These are phyloP conservation scores for Geotrichum bryndzae DNA, from an alignment of 1,139 yeast species.

Conservation along the genomic window DNA sequence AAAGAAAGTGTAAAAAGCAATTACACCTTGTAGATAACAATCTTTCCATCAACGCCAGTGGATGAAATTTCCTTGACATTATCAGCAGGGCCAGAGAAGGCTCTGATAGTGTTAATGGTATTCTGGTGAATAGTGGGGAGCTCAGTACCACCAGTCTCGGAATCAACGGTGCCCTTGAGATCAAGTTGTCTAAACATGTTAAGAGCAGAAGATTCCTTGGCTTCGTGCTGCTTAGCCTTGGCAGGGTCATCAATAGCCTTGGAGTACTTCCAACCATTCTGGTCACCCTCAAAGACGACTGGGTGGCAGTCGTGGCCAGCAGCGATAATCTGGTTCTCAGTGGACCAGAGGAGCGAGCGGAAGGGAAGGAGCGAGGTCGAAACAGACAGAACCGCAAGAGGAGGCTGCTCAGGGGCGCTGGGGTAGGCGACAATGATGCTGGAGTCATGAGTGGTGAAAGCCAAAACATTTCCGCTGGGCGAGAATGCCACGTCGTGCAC, in stretches of 20 bases:
- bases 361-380: slow-evolving; percentile 80
- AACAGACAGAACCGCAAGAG: slow-evolving; percentile 42
- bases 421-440: slow-evolving; percentile 73
- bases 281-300: slow-evolving; percentile 69
- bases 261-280: slow-evolving; percentile 60
- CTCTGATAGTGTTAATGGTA: slow-evolving; percentile 66
- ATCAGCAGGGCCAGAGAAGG: slow-evolving; percentile 40
- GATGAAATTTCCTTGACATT: slow-evolving; percentile 53
- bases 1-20: background rate
- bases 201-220: slow-evolving; percentile 74
- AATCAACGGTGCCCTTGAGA: slow-evolving; percentile 71
- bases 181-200: slow-evolving; percentile 96
- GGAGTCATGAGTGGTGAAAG: slow-evolving; percentile 75
- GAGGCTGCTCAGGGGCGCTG: slow-evolving; percentile 58
- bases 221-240: slow-evolving; percentile 45
- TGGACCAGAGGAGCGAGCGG: slow-evolving; percentile 62
- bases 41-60: slow-evolving; percentile 85
- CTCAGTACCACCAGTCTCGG: slow-evolving; percentile 46
- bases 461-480: slow-evolving; percentile 72
- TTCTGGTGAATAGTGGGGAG: slow-evolving; percentile 84
- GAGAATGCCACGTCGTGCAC: slow-evolving; percentile 86
- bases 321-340: slow-evolving; percentile 62
- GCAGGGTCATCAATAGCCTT: slow-evolving; percentile 59
- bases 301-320: slow-evolving; percentile 96
- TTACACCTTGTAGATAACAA: slow-evolving; percentile 49